Evolutionary conservation across 179 eudicot genomes (phyloP), one percentile per base, ranked within the genome.

Genomic region (Beta macrorhiza): DNA sequence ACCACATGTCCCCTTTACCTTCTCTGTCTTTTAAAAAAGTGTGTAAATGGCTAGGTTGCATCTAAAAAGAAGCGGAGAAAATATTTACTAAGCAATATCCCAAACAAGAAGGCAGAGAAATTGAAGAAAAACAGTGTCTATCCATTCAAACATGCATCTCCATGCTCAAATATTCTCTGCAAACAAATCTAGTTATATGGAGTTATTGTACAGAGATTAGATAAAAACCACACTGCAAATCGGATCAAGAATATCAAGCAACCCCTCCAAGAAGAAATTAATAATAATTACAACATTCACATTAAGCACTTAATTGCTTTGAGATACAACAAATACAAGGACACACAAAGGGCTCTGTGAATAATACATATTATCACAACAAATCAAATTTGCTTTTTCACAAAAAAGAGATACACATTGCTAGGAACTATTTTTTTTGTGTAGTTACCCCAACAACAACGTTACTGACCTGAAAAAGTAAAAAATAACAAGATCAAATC

Each of bases 401-500:
- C 62, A 64, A 78, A 74, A 25, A 72, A 25, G 72, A 56, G 59
- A 72, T 15, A 47, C 56, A 62, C 6, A 58, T 25, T 19, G 10
- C 49, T 16, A 32, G 62, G 61, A 14, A 25, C 72, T 70, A 88
- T 83, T 90, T 91, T 84, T 89, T 90, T 75, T 88, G 92, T 42
- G 93, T 89, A 7, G 97, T 92, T 22, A 93, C 93, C 5, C 98
- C 98, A 70, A 92, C 97, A 4, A 93, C 98, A 17, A 93, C 94
- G 78, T 92, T 93, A 89, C 93, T 93, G 67, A 92, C 97, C 98
- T 92, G 81, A 62, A 22, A 20, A 45, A 56, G 37, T 25, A 47
- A 68, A 51, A 78, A 58, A 42, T 19, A 4, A 7, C 53, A 51
- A n/a, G 25, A 57, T 79, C n/a, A 86, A 45, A 72, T 55, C 19